Evolutionary conservation across 106 monocot species (phyloP), one percentile per base, ranked within the genome.

Genomic region (Xerophyta viscosa): DNA sequence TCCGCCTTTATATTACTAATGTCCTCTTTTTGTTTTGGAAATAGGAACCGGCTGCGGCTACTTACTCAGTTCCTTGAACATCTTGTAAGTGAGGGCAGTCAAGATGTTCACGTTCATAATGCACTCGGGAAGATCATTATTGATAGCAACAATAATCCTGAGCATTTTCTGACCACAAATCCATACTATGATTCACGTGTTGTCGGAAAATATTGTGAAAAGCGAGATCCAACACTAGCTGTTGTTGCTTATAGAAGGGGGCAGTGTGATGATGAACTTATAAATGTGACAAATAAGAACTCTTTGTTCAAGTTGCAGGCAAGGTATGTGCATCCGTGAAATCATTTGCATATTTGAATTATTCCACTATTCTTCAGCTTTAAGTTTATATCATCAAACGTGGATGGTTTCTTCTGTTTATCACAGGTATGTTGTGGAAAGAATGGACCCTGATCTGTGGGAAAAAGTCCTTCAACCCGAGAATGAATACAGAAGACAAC

Each of bases 71-170:
- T 96, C 56, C 67, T 96, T 50, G 96, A 96, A 57, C 96, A 96
- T 77, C 78, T 96, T 46, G 96, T 96, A 58, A 89, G 96, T 31
- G 96, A 96, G 52, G 96, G 96, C 14, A 96, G 96, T 71, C 96
- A 96, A 69, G 96, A 96, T 82, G 96, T 96, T 58, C 96, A 96
- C 65, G 93, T 94, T 58, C 93, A 94, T 52, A 89, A 89, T 79
- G 96, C 96, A 36, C 46, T 96, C 37, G 96, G 96, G 48, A 96
- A 96, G 58, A 93, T 93, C 27, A 93, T 93, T 45, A 93, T 93
- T 27, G 94, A 96, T 46, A 96, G 96, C 71, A 88, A 88, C 48
- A 96, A 96, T 65, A 96, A 96, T 47, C 96, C 96, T 1, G 89
- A 96, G 59, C 96, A 89, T 71, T 96, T 96, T 50, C 81, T 96